Base-by-base conservation (phyloP, 2,329 filamentous ascomycete species). In the Penicillium frequentans region DNA sequence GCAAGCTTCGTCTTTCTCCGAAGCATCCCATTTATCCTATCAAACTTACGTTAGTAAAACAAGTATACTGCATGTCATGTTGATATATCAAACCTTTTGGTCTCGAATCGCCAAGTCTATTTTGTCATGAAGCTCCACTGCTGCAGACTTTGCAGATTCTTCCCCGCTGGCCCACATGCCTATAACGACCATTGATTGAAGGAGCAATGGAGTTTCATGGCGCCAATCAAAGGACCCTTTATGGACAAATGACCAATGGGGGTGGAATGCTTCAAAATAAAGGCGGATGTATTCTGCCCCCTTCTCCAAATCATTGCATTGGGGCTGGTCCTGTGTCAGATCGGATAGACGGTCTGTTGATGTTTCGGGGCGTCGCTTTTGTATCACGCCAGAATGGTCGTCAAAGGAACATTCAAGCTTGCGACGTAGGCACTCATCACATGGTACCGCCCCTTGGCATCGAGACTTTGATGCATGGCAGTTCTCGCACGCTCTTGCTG, bases 211-310 rank as follows among this genome's bases (percentile, higher is more conserved):
- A 0, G 60, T 57, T 51, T 72, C 71, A 3, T 46, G 44, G 9
- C 37, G 37, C 0, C 60, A 19, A 14, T 60, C 42, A 42, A 73
- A 73, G 4, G 68, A 52, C 1, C 31, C 54, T 51, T 46, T 53
- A 39, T 70, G 64, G 9, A 73, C 37, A n/a, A 73, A 71, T 1
- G 69, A 58, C 71, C 71, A 73, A 33, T 54, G 47, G 0, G 65
- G 64, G 23, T 72, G 65, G 19, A 72, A 72, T 14, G 49, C 8
- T 6, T 64, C 48, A 48, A 72, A 71, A 52, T 69, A 73, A 11
- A 65, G 49, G 35, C 44, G n/a, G 5, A 71, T 47, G 31, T 55
- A 70, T 7, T 58, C 49, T 9, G 58, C 49, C 6, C 39, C 44
- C 44, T 61, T 63, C 2, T 52, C 54, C 5, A 24, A 23, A 43